Base-by-base conservation (phyloP, 202 grass and related monocot genomes). In the Saccharum hybrid region DNA sequence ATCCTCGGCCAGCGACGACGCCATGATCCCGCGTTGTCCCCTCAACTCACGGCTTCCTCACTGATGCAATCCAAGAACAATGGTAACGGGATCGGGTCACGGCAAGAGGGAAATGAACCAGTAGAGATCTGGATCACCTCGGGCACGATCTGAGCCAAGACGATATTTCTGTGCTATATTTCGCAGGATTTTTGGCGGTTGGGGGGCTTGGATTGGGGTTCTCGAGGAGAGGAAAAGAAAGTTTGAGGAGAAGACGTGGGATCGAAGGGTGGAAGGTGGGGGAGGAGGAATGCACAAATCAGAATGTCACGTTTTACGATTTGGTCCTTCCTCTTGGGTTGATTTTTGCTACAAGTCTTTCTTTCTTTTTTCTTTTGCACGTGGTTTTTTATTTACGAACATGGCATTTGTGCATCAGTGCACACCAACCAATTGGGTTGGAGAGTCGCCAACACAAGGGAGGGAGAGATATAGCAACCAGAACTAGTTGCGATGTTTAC, bases 1-100 rank as follows among this genome's bases (percentile, higher is more conserved):
- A 62, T 92, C 93, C 71, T 92, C 96, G 4, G 66, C 77, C 10
- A 78, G 28, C 26, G 86, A 68, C n/a, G 86, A 89, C 43, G 88
- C 45, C 87, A 90, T 90, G 88, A 33, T 40, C 37, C 36, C 12
- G 65, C 78, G 4, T 11, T 46, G 3, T 10, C 33, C 19, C 21
- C 40, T n/a, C 66, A 46, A 59, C 15, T 62, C 48, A 9, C 38
- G 38, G 79, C 12, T 40, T 81, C 63, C 79, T 66, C 49, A 37
- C 79, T 75, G 75, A 66, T 9, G 18, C 65, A 43, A 89, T 85
- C 66, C 65, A 81, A 57, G 51, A 89, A 42, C 46, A 68, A 86
- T 83, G 68, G 23, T 65, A 7, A 56, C 61, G 26, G 31, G 40
- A 75, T 79, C 80, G 54, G 68, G 74, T 72, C 40, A 43, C 26